Evolutionary conservation across 176 grass and related monocot species (phyloP), one percentile per base, ranked within the genome.

Genomic region (Ananas comosus): DNA sequence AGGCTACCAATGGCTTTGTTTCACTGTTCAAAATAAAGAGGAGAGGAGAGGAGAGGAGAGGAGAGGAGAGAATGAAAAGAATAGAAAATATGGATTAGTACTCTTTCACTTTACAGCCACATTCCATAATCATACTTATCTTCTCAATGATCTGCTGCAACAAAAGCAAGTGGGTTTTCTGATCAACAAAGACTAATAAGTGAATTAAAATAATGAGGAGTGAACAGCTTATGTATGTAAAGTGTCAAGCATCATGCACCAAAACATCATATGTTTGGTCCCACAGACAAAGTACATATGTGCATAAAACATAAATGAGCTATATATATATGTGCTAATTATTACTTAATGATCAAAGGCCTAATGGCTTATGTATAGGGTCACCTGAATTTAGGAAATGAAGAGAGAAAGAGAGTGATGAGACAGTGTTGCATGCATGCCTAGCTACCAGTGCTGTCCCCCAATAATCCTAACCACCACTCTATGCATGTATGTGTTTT

Each of bases 321-420:
- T 42, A 42, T 42, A 42, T 42, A 42, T 42, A 42, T 42, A 42
- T 1, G 3, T n/a, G 8, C 3, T 11, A 50, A 64, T 48, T 21
- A 74, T 23, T 25, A 25, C 67, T 70, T 25, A 25, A 19, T 59
- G 56, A 50, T 47, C 12, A 49, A 48, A 14, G 17, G 21, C 11
- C 57, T 13, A 49, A 23, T 74, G 18, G 57, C 29, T 4, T 48
- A 27, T 50, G 10, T 63, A 21, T 63, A 12, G 71, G 23, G 14
- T 63, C 71, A 73, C 71, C 71, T 73, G 71, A 51, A 50, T 63
- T 10, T 48, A n/a, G 49, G 29, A 13, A 71, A 53, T 42, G 33
- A 42, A 42, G 33, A 42, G 33, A 42, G 33, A 42, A 42, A 42
- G 33, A 42, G 33, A 7, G 33, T 42, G 33, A 9, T 42, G 33